Evolutionary conservation across 2,329 filamentous ascomycete genomes (phyloP).

Genomic region (Pyrenochaeta sp.): DNA sequence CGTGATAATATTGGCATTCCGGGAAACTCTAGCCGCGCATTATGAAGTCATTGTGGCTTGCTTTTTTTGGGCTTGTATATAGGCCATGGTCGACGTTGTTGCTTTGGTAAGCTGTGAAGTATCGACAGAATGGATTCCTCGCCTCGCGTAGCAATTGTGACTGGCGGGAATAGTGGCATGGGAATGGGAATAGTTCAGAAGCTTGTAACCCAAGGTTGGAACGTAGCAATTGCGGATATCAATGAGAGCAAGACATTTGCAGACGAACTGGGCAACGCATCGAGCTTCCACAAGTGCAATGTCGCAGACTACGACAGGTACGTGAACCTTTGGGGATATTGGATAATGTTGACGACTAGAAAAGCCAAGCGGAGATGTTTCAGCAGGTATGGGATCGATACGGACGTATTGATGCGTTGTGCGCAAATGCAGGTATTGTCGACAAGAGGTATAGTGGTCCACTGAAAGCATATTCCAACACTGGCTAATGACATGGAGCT

Average conservation of each 20-base stretch:
- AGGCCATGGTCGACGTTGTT: background rate
- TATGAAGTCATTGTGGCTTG: background rate
- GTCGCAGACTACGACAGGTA: constrained; percentile 40
- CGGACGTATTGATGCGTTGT: constrained; percentile 60
- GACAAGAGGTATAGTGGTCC: constrained; percentile 42
- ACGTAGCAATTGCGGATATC: constrained; percentile 40
- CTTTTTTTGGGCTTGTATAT: background rate
- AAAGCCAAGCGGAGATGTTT: constrained; percentile 58
- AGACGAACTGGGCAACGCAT: constrained; percentile 33
- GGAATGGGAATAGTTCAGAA: constrained; percentile 27
- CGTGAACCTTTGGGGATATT: background rate
- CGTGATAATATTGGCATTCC: background rate
- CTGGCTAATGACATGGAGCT: constrained; percentile 31
- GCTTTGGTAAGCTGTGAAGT: background rate
- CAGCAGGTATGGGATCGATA: constrained; percentile 54
- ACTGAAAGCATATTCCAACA: background rate
- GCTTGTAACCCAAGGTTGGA: constrained; percentile 35
- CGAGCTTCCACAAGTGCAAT: constrained; percentile 31
- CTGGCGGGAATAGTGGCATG: constrained; percentile 40
- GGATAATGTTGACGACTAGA: background rate
- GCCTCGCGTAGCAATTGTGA: constrained; percentile 36
- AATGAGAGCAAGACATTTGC: constrained; percentile 30
- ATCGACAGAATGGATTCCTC: constrained; percentile 18
- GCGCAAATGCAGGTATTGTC: constrained; percentile 62
- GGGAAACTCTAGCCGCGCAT: background rate